Evolutionary conservation across 2,329 filamentous ascomycete species (phyloP), one percentile per base, ranked within the genome.

Genomic region (Aspergillus sp.): DNA sequence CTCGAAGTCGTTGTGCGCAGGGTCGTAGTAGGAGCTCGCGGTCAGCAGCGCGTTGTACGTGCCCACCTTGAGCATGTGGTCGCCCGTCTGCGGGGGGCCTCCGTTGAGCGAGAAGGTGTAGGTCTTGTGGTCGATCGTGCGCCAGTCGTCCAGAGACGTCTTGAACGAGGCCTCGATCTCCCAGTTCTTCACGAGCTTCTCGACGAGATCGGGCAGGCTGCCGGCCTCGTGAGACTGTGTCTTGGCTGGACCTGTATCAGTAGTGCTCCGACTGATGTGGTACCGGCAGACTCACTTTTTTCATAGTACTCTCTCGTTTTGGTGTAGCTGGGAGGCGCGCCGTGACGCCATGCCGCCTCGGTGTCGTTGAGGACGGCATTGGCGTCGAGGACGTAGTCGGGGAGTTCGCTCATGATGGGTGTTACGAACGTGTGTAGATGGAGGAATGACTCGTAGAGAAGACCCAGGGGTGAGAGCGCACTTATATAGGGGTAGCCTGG

Each of bases 181-280:
- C 86, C 85, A 88, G 67, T 88, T 88, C 73, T 88, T 88, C 64
- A 88, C 85, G 1, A 88, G 78, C 64, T 88, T 88, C 66, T 88
- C 81, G 36, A 88, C 84, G 4, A 88, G 78, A 45, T 78, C 71
- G 13, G 81, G 78, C 2, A 88, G 78, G 51, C 79, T 84, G 32
- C 76, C 77, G 3, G 82, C 74, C 43, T 71, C 69, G 66, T 88
- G 85, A 61, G 70, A 78, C 68, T 73, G 77, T 32, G 71, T 75
- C 67, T 85, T 87, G 49, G 81, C 84, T 88, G 62, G 5, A 36
- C 9, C 25, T 7, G 25, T 10, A 29, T 29, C 25, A 29, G 25
- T 3, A 10, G 7, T 29, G 25, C 11, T 10, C 25, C 25, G 25
- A 10, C 25, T 29, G 25, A 3, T 10, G 7, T 10, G 25, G 25